Evolutionary conservation across 2,329 filamentous ascomycete species (phyloP).

Genomic region (Sporothrix protearum): DNA sequence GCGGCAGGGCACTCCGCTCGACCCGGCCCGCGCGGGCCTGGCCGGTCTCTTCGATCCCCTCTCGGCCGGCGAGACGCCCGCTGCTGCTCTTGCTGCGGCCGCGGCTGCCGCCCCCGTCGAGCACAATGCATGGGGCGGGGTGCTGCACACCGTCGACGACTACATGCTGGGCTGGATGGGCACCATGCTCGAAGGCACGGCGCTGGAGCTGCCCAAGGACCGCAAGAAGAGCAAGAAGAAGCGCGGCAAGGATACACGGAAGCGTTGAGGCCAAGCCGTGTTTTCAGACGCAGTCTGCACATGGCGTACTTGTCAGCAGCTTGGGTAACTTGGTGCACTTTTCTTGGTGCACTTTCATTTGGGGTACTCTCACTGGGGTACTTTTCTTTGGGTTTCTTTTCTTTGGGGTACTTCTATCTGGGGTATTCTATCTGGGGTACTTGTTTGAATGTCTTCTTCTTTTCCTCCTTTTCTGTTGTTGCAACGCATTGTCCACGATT

Average conservation of each 20-base stretch:
- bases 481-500: neutral
- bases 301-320: too few species aligned
- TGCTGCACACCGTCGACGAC: slow-evolving; percentile 64
- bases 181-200: slow-evolving; percentile 55
- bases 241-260: slow-evolving; percentile 56
- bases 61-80: too few species aligned
- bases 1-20: slow-evolving; percentile 50
- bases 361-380: too few species aligned
- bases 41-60: slow-evolving; percentile 34
- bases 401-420: too few species aligned
- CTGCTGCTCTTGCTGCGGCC: too few species aligned
- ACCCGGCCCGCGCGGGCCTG: slow-evolving; percentile 37
- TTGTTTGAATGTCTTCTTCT: too few species aligned
- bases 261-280: slow-evolving; percentile 37
- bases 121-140: slow-evolving; percentile 55
- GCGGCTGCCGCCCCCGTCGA: slow-evolving; percentile 43
- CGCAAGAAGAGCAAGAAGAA: slow-evolving; percentile 61
- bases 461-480: neutral
- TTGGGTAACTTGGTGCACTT: neutral
- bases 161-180: slow-evolving; percentile 71
- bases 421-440: too few species aligned
- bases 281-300: neutral
- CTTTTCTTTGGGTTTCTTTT: neutral
- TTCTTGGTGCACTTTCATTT: neutral
- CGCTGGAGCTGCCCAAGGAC: slow-evolving; percentile 61